Base-by-base conservation (phyloP, 83 land plant genomes). In the Picea abies region DNA sequence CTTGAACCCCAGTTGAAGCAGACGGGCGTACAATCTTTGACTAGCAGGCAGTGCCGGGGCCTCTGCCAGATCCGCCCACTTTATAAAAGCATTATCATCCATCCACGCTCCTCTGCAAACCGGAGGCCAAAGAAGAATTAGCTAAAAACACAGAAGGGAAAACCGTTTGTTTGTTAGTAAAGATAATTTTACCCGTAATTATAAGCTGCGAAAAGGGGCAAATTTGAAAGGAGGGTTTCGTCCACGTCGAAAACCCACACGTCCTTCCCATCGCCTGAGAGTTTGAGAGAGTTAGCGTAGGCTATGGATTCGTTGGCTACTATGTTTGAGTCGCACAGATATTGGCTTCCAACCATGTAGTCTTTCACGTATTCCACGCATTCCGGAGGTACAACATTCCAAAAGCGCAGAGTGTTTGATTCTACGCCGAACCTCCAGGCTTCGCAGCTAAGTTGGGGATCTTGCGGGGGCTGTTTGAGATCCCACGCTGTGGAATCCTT, bases 201-300 rank as follows among this genome's bases (percentile, higher is more conserved):
- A 63, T 87, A 72, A 17, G 1, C 82, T 32, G 63, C 79, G 60
- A 88, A 92, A 67, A 83, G 90, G 17, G 94, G 92, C 56, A 90
- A 23, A 83, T 90, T 92, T 14, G 91, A 90, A 60, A 93, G 91
- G 77, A 90, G 76, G 23, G 95, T 93, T 87, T 93, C 95, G 56
- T 93, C 95, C 52, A 93, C 44, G 52, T 93, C 95, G 76, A 93
- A 93, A 3, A 93, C 83, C 95, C 95, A 93, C 15, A 56, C 89
- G 82, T 90, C 90, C 86, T 69, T 89, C 22, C 91, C 92, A 64
- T 87, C 88, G 35, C 23, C 67, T 4, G 67, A 64, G 67, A 64
- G 23, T 0, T 64, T 19, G 67, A 89, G 80, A 32, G 61, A 75
- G 66, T 61, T 76, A 0, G 93, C 93, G 61, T 80, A 87, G 70